Conservation (phyloP, 306 rosid genomes). For the Cucurbita ficifolia region DNA sequence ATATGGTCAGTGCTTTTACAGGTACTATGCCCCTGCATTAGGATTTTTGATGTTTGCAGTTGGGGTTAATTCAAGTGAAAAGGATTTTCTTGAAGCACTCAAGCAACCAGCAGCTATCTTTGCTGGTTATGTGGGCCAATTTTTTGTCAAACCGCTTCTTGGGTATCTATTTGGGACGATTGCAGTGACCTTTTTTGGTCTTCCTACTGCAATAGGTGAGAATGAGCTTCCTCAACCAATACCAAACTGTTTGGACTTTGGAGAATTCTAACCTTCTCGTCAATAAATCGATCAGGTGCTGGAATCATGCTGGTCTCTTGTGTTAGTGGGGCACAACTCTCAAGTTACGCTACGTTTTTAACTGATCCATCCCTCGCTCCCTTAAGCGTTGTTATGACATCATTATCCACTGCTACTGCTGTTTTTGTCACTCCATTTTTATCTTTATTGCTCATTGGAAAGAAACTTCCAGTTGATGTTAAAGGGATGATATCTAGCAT, state of each 20-base stretch:
- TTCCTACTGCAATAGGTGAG: conserved; percentile 73
- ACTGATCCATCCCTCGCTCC: conserved; percentile 87
- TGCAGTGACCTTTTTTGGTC: conserved; percentile 45
- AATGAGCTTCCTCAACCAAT: conserved; percentile 11
- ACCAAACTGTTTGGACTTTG: background rate
- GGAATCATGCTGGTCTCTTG: conserved; percentile 87
- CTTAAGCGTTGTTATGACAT: conserved; percentile 89
- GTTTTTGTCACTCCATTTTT: conserved; percentile 73
- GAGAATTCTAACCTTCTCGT: conserved; percentile 19
- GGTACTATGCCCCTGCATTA: conserved; percentile 92
- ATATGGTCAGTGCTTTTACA: conserved; percentile 13
- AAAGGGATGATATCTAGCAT: conserved; percentile 94
- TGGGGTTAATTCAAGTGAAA: conserved; percentile 88
- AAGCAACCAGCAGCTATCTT: conserved; percentile 58
- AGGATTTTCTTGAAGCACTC: conserved; percentile 73
- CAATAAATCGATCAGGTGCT: conserved; percentile 49
- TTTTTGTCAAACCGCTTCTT: conserved; percentile 68
- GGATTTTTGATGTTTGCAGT: conserved; percentile 98
- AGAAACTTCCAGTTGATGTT: conserved; percentile 84
- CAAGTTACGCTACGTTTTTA: conserved; percentile 79
- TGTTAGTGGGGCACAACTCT: conserved; percentile 96
- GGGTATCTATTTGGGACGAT: conserved; percentile 67
- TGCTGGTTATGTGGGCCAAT: conserved; percentile 82
- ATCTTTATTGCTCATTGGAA: conserved; percentile 77
- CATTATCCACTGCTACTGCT: conserved; percentile 85